A percentile compares a stretch with the other conserved stretches of the same genome.
Evolutionary conservation across 371 early-diverging fungal genomes (phyloP).

Genomic region (Batrachochytrium dendrobatidis): DNA sequence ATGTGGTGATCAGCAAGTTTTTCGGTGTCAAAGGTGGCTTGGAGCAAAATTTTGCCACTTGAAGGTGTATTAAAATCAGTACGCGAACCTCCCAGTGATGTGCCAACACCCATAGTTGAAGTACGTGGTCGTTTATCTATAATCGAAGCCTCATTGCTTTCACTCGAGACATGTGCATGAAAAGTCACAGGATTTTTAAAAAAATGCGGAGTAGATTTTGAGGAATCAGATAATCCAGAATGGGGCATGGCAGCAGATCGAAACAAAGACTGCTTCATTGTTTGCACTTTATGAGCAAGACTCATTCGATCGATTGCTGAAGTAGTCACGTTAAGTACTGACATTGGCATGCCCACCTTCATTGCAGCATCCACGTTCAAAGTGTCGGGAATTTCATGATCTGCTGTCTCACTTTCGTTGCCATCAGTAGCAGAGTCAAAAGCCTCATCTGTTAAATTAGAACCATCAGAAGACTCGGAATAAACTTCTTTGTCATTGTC

Average conservation of each 20-base stretch:
- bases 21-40: background rate
- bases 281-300: background rate
- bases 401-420: background rate
- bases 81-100: too few species aligned
- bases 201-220: too few species aligned
- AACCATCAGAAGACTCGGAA: background rate
- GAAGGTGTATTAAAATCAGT: too few species aligned
- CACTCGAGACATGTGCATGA: too few species aligned
- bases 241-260: background rate
- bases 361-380: background rate
- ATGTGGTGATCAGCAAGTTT: background rate
- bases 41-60: too few species aligned
- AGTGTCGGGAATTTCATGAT: background rate
- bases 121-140: too few species aligned
- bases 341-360: background rate
- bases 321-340: background rate
- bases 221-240: too few species aligned
- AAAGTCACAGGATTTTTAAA: too few species aligned
- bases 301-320: background rate
- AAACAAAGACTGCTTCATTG: background rate
- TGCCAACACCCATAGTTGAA: too few species aligned
- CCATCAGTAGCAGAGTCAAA: constrained; percentile 1
- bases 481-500: constrained; percentile 9
- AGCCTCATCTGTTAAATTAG: background rate
- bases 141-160: too few species aligned